Conservation (phyloP, 371 early-diverging fungal genomes). For the Apophysomyces trapeziformis region DNA sequence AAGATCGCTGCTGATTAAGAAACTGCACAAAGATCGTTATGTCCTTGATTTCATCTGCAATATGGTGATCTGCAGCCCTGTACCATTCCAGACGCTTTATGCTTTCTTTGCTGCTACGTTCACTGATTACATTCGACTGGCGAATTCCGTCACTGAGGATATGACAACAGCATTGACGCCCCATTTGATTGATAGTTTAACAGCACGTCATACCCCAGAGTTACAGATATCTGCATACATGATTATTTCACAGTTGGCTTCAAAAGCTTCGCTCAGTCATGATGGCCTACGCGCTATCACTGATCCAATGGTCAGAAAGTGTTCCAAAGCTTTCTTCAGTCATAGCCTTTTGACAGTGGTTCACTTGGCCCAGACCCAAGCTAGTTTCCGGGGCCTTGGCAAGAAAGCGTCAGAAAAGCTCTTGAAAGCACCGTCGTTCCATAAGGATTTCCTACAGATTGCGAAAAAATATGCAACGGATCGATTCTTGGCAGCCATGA, state of each 20-base stretch:
- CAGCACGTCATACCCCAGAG: conserved; percentile 50
- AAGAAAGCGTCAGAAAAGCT: conserved; percentile 44
- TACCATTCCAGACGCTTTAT: conserved; percentile 59
- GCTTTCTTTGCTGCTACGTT: conserved; percentile 72
- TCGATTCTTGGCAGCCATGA: conserved; percentile 51
- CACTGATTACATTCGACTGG: conserved; percentile 60
- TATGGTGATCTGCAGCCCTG: conserved; percentile 47
- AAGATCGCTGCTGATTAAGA: conserved; percentile 64
- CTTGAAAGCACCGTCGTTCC: conserved; percentile 35
- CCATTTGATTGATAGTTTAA: conserved; percentile 58
- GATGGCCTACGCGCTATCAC: conserved; percentile 57
- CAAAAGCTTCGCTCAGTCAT: conserved; percentile 49
- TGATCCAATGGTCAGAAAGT: conserved; percentile 45
- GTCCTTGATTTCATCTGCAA: conserved; percentile 73
- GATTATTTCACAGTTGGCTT: conserved; percentile 70
- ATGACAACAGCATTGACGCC: conserved; percentile 59
- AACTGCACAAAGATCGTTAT: conserved; percentile 58
- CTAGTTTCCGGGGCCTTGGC: conserved; percentile 48
- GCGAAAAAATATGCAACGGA: conserved; percentile 59
- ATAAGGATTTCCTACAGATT: conserved; percentile 42
- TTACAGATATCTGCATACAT: conserved; percentile 69
- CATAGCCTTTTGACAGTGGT: conserved; percentile 64
- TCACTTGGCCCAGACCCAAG: conserved; percentile 71
- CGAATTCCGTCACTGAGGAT: conserved; percentile 53
- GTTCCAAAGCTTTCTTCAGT: conserved; percentile 33